Evolutionary conservation across 495 filamentous ascomycete species (phyloP).

Genomic region (Aspergillus campestris): DNA sequence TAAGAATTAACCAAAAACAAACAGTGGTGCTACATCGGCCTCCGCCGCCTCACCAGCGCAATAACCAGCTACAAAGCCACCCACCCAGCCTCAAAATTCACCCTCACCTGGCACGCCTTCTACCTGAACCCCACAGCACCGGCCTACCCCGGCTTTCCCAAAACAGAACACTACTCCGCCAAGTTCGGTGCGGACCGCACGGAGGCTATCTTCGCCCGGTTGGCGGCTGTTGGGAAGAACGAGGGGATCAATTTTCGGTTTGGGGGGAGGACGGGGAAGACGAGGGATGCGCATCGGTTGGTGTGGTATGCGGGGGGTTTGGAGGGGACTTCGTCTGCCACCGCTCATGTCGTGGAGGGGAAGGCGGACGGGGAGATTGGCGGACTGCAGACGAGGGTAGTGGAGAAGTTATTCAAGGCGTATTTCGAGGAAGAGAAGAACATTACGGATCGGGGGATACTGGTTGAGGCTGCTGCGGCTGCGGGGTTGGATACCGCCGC

Average conservation of each 20-base stretch:
- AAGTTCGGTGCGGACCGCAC: conserved; percentile 56
- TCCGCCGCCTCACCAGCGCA: conserved; percentile 60
- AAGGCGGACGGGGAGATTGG: conserved; percentile 9
- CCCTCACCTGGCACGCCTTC: conserved; percentile 65
- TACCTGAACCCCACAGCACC: conserved; percentile 66
- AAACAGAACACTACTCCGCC: conserved; percentile 40
- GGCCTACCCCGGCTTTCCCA: conserved; percentile 45
- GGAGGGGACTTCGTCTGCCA: conserved; percentile 25
- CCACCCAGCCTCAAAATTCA: conserved; percentile 61
- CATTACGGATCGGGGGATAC: conserved; percentile 55
- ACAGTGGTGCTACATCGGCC: conserved; percentile 74
- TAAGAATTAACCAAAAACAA: too few species aligned
- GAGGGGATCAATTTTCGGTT: conserved; percentile 68
- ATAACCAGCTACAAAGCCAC: conserved; percentile 54
- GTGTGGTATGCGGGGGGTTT: conserved; percentile 60
- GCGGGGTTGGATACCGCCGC: conserved; percentile 55
- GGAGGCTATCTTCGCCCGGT: conserved; percentile 45
- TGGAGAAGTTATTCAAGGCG: conserved; percentile 58
- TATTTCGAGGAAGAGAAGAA: conserved; percentile 77
- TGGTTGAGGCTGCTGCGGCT: conserved; percentile 52
- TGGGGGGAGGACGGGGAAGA: conserved; percentile 67
- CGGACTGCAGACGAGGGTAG: conserved; percentile 51
- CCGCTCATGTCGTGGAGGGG: conserved; percentile 16
- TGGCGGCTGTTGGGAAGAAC: conserved; percentile 47
- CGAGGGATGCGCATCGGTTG: conserved; percentile 66